Conservation (phyloP, 2,329 filamentous ascomycete genomes). For the Botryosphaeria agaves region DNA sequence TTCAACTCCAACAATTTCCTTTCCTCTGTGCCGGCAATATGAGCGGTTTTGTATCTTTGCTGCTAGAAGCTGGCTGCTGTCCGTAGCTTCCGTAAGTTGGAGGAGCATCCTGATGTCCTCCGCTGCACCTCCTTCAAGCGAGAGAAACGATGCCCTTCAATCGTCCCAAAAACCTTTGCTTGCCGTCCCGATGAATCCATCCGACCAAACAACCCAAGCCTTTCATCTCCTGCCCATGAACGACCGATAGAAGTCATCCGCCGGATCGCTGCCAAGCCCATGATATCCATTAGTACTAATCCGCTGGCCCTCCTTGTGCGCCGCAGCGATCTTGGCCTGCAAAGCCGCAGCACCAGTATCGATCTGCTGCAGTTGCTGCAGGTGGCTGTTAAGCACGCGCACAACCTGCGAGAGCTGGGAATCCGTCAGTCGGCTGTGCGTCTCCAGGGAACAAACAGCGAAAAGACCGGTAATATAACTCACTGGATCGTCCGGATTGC, state of each 20-base stretch:
- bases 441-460: not conserved
- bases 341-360: constrained; percentile 69
- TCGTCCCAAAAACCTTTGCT: too few species aligned
- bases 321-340: constrained; percentile 64
- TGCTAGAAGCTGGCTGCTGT: too few species aligned
- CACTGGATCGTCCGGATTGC: constrained; percentile 76
- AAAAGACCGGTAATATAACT: constrained; percentile 19
- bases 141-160: too few species aligned
- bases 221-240: constrained; percentile 52
- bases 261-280: constrained; percentile 47
- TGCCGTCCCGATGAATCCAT: too few species aligned
- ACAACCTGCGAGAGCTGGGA: constrained; percentile 80
- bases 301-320: constrained; percentile 58
- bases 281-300: constrained; percentile 32
- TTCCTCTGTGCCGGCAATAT: too few species aligned
- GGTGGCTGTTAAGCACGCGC: constrained; percentile 81
- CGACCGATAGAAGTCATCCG: constrained; percentile 81
- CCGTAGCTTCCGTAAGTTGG: too few species aligned
- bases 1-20: too few species aligned
- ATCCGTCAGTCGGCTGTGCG: not conserved
- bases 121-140: too few species aligned
- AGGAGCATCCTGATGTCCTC: too few species aligned
- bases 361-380: constrained; percentile 84
- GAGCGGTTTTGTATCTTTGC: too few species aligned
- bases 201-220: not conserved